Conservation (phyloP, 306 rosid species). For the Datisca glomerata region DNA sequence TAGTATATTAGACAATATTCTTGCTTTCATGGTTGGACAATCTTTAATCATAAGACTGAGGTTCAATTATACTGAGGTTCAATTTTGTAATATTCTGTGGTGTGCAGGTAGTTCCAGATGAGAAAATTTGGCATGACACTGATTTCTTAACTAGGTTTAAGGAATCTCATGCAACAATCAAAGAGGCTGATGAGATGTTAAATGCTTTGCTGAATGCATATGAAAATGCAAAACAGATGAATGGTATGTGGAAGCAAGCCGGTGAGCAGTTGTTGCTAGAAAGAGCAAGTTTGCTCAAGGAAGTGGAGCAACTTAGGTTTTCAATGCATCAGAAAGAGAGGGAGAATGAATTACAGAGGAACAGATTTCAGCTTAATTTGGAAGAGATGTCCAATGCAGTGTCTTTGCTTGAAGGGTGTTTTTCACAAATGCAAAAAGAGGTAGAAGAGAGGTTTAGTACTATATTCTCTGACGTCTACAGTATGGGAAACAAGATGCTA, state of each 20-base stretch:
- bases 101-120: constrained; percentile 34
- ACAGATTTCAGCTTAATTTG: constrained; percentile 35
- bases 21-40: too few species aligned
- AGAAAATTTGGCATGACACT: constrained; percentile 19
- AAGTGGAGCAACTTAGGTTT: constrained; percentile 51
- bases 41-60: too few species aligned
- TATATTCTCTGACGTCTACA: constrained; percentile 35
- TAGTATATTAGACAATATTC: too few species aligned
- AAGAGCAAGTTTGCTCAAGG: constrained; percentile 43
- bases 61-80: too few species aligned
- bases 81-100: too few species aligned
- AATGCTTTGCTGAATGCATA: constrained; percentile 71
- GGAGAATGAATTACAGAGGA: constrained; percentile 40
- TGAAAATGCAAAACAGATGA: constrained; percentile 57
- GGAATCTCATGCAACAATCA: constrained; percentile 58
- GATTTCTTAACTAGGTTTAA: constrained; percentile 51
- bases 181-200: constrained; percentile 72
- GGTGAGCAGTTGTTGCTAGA: constrained; percentile 49
- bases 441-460: constrained; percentile 37
- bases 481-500: constrained; percentile 36
- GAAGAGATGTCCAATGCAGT: constrained; percentile 43
- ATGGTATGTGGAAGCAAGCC: constrained; percentile 52
- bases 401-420: constrained; percentile 45
- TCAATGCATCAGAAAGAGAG: constrained; percentile 36
- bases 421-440: constrained; percentile 49